These are phyloP conservation scores for Alternaria sp. DNA, from an alignment of 2,329 filamentous ascomycete genomes.

Conservation along the genomic window DNA sequence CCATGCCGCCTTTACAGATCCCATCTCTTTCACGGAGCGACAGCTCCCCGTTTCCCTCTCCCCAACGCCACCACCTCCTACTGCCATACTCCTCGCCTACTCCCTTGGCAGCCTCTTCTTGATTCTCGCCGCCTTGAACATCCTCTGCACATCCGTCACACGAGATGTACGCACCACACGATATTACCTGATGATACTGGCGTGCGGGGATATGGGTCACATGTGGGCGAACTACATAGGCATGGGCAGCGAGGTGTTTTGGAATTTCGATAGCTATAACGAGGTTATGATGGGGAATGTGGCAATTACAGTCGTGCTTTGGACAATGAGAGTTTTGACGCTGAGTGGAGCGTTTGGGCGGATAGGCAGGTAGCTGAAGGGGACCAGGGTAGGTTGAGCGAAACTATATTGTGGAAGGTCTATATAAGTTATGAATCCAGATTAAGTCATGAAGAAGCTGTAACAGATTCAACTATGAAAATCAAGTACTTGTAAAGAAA, in stretches of 20 bases:
- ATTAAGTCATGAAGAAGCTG: not conserved
- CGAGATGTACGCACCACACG: slow-evolving; percentile 34
- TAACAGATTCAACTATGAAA: not conserved
- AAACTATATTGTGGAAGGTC: not conserved
- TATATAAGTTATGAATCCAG: not conserved
- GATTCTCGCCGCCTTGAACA: slow-evolving; percentile 28
- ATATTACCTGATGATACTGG: slow-evolving; percentile 32
- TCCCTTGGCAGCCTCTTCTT: slow-evolving; percentile 36
- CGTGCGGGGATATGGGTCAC: slow-evolving; percentile 34
- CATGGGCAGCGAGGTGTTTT: slow-evolving; percentile 34
- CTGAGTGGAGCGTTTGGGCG: slow-evolving; percentile 34
- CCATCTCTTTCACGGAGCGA: slow-evolving; percentile 22
- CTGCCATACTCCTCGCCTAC: slow-evolving; percentile 29
- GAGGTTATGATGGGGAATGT: slow-evolving; percentile 42
- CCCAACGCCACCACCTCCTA: slow-evolving; percentile 11
- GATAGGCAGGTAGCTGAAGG: slow-evolving; percentile 11
- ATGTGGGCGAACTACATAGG: slow-evolving; percentile 32
- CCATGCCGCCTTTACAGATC: slow-evolving; percentile 23
- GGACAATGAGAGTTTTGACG: slow-evolving; percentile 32
- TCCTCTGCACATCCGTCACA: slow-evolving; percentile 36
- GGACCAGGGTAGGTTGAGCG: not conserved
- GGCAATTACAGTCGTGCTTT: slow-evolving; percentile 32
- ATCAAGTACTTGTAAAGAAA: not conserved
- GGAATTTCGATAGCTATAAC: slow-evolving; percentile 32
- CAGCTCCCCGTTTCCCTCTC: slow-evolving; percentile 26